Evolutionary conservation across 2,329 filamentous ascomycete species (phyloP), one percentile per base, ranked within the genome.

Genomic region (Stemphylium vesicarium): DNA sequence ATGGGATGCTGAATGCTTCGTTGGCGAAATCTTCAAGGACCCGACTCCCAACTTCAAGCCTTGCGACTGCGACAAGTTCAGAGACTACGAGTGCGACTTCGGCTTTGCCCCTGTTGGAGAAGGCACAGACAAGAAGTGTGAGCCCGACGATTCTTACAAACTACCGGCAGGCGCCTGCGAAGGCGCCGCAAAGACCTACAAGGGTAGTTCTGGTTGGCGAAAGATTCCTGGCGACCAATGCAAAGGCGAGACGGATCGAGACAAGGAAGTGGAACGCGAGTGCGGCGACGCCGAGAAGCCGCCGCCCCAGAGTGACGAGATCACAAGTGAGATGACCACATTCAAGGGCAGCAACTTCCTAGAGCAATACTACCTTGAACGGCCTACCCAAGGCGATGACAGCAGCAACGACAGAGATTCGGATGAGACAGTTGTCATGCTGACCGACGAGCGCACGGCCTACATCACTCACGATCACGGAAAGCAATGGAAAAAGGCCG

Each of bases 11-110:
- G 86, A 96, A 57, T 99, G 96, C 77, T 96, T 97, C 73, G 83
- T 98, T 64, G 90, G 91, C 65, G 83, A 90, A 56, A 86, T 94
- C 48, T 97, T 96, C 79, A 87, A 92, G 69, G 90, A 95, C 59
- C 87, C 90, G 0, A 77, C 85, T 31, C 85, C 89, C 1, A 80
- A 88, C 57, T 88, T 85, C 24, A 85, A 91, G 65, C 77, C 86
- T 41, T 99, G 95, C 80, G 86, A 91, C 36, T 99, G 95, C 76
- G 87, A 88, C 0, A 85, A 89, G 53, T 80, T 82, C 31, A 58
- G 65, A 16, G 96, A 99, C 74, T 99, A 96, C 73, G 95, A 99
- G 77, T 99, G 95, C 74, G 94, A 98, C 72, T 96, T 90, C 81
- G 96, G 96, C 75, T 98, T 96, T 72, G 80, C 87, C 55, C 85